Conservation (phyloP, 164 flowering plant species). For the Aristolochia fimbriata region DNA sequence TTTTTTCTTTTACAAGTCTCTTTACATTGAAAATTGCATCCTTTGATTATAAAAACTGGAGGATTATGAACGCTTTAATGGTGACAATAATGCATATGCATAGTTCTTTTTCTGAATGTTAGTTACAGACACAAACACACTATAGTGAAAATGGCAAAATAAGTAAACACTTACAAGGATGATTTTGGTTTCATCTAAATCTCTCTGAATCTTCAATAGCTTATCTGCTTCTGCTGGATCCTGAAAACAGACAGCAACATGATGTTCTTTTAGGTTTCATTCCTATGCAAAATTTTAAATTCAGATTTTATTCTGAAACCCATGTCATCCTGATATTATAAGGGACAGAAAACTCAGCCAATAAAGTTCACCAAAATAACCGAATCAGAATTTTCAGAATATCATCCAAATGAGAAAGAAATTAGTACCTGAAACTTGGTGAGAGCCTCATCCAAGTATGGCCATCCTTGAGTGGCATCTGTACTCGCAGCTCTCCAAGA, state of each 20-base stretch:
- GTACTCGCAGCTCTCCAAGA: slow-evolving; percentile 62
- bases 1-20: not conserved
- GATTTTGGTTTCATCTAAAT: slow-evolving; percentile 97
- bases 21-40: not conserved
- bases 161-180: slow-evolving; percentile 66
- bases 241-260: slow-evolving; percentile 23
- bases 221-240: slow-evolving; percentile 99
- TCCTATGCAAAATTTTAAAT: not conserved
- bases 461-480: slow-evolving; percentile 75
- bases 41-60: not conserved
- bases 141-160: too few species aligned
- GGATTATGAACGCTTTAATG: not conserved
- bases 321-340: too few species aligned
- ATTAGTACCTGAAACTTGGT: slow-evolving; percentile 68
- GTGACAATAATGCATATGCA: not conserved
- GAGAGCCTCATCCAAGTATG: slow-evolving; percentile 70
- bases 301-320: too few species aligned
- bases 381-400: too few species aligned
- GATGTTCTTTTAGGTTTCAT: not conserved
- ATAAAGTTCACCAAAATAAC: too few species aligned
- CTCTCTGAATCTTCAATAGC: slow-evolving; percentile 85
- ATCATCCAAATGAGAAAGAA: too few species aligned
- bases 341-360: too few species aligned
- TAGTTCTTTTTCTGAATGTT: too few species aligned
- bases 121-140: too few species aligned